Base-by-base conservation (phyloP, 2,329 filamentous ascomycete genomes). In the Cadophora gregata region DNA sequence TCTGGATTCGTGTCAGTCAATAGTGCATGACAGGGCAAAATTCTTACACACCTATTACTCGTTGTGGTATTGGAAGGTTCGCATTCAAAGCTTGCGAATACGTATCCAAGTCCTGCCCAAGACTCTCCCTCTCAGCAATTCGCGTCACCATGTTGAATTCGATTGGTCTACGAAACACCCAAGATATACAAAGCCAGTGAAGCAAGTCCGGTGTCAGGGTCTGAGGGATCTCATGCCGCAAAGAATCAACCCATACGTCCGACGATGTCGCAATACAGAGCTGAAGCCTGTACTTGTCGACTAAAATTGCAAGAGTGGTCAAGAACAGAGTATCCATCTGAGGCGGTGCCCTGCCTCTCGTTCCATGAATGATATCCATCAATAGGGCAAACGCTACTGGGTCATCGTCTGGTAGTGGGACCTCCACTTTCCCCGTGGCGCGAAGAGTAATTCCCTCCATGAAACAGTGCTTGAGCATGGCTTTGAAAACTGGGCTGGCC, bases 291-390 rank as follows among this genome's bases (percentile, higher is more conserved):
- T 78, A 80, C 31, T 76, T 75, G 42, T 75, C 70, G 27, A 73
- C 73, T 4, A 77, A 58, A 0, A 72, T 66, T 1, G 77, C 74
- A n/a, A 80, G 48, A 12, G 69, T 67, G 6, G 77, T 70, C 6
- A 80, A 69, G 24, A 74, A 67, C 19, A 77, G 74, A 9, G 62
- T 65, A 10, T 80, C 29, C 19, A 48, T 58, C 27, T 64, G 29
- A 2, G 73, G 74, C 5, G 79, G 65, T 5, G 61, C 48, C 14
- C 48, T 55, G 10, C 42, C 31, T 16, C 31, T 53, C 19, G 58
- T 59, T 1, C 53, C 62, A 53, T 67, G 66, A 9, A 67, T 29
- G 9, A 65, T 59, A 42, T 65, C 51, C 62, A 67, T 65, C 24
- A 64, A 47, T 25, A 67, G 33, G 14, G 58, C 66, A 33, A 67